phyloP scores from a whole-genome alignment of 129 eudicot genomes.

The Daucus carota region DNA sequence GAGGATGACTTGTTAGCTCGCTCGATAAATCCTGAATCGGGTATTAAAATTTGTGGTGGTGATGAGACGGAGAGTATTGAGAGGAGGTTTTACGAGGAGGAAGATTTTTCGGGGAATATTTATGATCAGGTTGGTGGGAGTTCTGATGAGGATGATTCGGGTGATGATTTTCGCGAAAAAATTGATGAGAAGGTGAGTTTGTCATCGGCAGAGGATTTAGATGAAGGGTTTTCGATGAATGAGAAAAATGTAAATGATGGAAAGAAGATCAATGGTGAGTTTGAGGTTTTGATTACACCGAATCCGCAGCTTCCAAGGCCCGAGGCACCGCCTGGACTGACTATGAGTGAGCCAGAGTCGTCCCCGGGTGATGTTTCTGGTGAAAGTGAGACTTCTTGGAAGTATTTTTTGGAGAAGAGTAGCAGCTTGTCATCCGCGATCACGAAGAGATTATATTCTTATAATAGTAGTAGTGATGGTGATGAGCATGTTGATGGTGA shows the following conservation, averaged over 20 bases:
- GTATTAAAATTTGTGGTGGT: neutral
- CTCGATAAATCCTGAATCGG: neutral
- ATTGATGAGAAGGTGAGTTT: neutral
- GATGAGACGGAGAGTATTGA: neutral
- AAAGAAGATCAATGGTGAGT: constrained; percentile 9
- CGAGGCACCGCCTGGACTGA: constrained; percentile 25
- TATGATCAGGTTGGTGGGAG: neutral
- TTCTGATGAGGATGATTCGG: neutral
- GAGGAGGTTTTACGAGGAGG: neutral
- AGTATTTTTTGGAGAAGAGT: constrained; percentile 30
- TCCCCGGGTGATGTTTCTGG: constrained; percentile 16
- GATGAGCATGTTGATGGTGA: constrained; percentile 1
- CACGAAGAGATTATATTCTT: constrained; percentile 46
- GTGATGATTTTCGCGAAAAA: neutral
- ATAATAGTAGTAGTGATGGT: constrained; percentile 9
- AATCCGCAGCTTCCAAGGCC: constrained; percentile 35
- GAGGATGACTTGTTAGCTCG: neutral
- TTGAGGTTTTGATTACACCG: constrained; percentile 1
- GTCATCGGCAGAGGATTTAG: neutral
- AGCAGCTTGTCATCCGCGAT: constrained; percentile 35
- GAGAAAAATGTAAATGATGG: neutral
- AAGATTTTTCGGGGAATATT: neutral
- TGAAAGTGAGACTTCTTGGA: constrained; percentile 24
- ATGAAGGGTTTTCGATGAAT: neutral
- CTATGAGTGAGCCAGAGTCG: constrained; percentile 25